These are phyloP conservation scores for Rhizopus arrhizus DNA, from an alignment of 371 early-diverging fungal species.

Conservation along the genomic window DNA sequence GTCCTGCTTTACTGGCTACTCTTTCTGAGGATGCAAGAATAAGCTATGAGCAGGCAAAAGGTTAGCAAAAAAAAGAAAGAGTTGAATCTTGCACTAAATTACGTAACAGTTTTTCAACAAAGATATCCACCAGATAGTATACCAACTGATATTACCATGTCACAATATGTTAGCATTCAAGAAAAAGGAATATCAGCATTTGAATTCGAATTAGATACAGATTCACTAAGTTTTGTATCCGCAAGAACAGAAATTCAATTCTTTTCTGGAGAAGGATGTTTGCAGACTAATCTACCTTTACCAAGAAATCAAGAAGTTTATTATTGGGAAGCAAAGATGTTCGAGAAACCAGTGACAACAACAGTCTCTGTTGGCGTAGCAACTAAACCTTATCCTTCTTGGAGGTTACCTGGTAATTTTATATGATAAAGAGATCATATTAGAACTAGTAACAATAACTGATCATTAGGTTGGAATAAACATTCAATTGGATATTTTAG, in stretches of 20 bases:
- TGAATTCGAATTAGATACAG: slow-evolving; percentile 76
- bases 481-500: slow-evolving; percentile 75
- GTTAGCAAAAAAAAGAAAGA: slow-evolving; percentile 19
- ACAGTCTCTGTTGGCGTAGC: slow-evolving; percentile 66
- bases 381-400: slow-evolving; percentile 70
- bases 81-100: too few species aligned
- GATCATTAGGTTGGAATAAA: slow-evolving; percentile 62
- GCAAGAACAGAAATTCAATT: slow-evolving; percentile 79
- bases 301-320: slow-evolving; percentile 78
- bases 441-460: too few species aligned
- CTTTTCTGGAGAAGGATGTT: slow-evolving; percentile 71
- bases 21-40: slow-evolving; percentile 51
- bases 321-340: slow-evolving; percentile 79
- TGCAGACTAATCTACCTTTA: slow-evolving; percentile 81
- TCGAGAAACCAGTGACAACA: slow-evolving; percentile 60
- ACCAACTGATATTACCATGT: slow-evolving; percentile 70
- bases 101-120: slow-evolving; percentile 45
- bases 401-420: slow-evolving; percentile 66
- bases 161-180: slow-evolving; percentile 72
- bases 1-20: slow-evolving; percentile 39
- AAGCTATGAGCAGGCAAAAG: slow-evolving; percentile 54
- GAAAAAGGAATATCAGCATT: slow-evolving; percentile 87
- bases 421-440: not conserved
- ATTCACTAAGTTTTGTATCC: slow-evolving; percentile 64
- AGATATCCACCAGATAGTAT: slow-evolving; percentile 66